Percentiles rank a stretch among this genome's conserved stretches.
Conservation (phyloP, 2,329 filamentous ascomycete species). For the Trichoderma pleuroti region DNA sequence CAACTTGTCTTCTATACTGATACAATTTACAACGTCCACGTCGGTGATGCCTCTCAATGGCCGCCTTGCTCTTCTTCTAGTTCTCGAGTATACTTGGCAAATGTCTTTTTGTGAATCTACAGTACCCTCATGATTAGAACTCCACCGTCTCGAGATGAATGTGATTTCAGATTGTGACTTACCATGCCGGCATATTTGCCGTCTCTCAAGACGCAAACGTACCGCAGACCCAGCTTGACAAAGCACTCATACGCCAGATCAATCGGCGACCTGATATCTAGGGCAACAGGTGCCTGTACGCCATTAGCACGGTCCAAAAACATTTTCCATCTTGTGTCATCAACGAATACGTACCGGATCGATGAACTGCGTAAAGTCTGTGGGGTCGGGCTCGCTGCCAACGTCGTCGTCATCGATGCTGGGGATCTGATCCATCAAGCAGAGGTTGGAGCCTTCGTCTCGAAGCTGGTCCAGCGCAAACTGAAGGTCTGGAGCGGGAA, state of each 20-base stretch:
- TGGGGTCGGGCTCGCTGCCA: constrained; percentile 57
- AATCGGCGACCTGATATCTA: constrained; percentile 88
- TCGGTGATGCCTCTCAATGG: background rate
- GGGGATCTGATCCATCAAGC: constrained; percentile 72
- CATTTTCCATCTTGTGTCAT: too few relatives aligned
- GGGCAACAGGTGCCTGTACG: constrained; percentile 70
- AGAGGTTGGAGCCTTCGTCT: constrained; percentile 69
- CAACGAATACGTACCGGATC: constrained; percentile 63
- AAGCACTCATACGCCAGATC: constrained; percentile 97
- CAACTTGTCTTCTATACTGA: background rate
- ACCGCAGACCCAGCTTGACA: constrained; percentile 85
- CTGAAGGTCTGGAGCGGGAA: constrained; percentile 90
- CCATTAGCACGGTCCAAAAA: constrained; percentile 14
- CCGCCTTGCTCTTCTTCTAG: constrained; percentile 54
- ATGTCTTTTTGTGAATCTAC: constrained; percentile 89
- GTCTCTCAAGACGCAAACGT: constrained; percentile 83
- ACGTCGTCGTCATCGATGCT: constrained; percentile 63
- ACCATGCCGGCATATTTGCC: constrained; percentile 88
- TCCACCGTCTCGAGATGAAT: too few relatives aligned
- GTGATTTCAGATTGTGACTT: constrained; percentile 34
- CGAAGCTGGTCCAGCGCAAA: constrained; percentile 83
- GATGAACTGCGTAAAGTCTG: constrained; percentile 86
- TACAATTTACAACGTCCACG: background rate
- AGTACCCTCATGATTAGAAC: background rate
- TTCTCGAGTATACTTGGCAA: constrained; percentile 90